Evolutionary conservation across 352 stramenopile genomes (phyloP), one percentile per base, ranked within the genome.

Genomic region (Phytophthora rubi): DNA sequence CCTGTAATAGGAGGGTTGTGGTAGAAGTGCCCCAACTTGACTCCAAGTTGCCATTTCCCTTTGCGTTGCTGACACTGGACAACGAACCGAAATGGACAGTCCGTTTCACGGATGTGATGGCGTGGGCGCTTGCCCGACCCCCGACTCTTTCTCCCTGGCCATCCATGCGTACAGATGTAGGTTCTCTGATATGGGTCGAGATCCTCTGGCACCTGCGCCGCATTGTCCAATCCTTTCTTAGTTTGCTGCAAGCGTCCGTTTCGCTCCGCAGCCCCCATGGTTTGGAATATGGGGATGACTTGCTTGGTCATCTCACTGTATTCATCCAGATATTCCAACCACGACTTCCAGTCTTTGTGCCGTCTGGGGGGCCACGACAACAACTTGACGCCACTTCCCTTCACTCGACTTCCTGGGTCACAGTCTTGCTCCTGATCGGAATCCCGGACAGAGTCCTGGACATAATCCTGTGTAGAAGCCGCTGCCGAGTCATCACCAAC

Each of bases 101-200:
- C 16, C 0, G 53, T 70, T 2, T 53, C 4, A 2, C 60, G 47
- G 15, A 68, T 59, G 30, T 73, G 59, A 7, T 68, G 58, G 0
- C 47, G 59, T 5, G 53, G 65, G 2, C 58, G 58, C 10, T 39
- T 65, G 0, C 63, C 48, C 7, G n/a, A 5, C 4, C 54, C 48
- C 15, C 49, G 48, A 1, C 16, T 49, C 18, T 59, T 53, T 6
- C 63, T 26, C 13, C 52, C 32, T n/a, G 30, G 59, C 48, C 63
- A 64, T 0, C 63, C 63, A 28, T 61, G 54, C 28, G 63, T 64
- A n/a, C 55, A 70, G 9, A 70, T 70, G 35, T 70, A 65, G 0
- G 30, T 30, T 4, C 37, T 15, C 16, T 65, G 63, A 12, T 64
- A 70, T 0, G 63, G 63, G 15, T 64, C 51, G 5, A 59, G 37